Evolutionary conservation across 2,329 filamentous ascomycete genomes (phyloP), one percentile per base, ranked within the genome.

Genomic region (Verticillium tricorpus): DNA sequence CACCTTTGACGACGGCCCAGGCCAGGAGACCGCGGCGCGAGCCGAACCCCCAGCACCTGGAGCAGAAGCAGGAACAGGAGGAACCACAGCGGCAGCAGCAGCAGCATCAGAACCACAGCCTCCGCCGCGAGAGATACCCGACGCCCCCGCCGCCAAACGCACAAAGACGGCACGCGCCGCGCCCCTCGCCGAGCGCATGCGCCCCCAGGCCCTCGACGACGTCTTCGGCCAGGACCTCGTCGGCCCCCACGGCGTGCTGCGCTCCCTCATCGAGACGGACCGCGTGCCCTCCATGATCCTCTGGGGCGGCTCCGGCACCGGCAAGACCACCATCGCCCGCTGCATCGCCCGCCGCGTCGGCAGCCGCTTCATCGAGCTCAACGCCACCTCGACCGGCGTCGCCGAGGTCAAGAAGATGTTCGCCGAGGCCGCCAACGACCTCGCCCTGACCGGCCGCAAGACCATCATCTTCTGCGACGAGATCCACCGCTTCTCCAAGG

Each of bases 401-500:
- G 88, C 85, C 28, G 94, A 98, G 73, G 93, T 90, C 82, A 97
- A 97, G 77, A 95, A 93, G 80, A 83, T 97, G 60, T 97, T 98
- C 70, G 80, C 82, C 25, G 93, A 97, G 67, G 93, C 95, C 0
- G 87, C 85, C 63, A 91, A 88, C 69, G 95, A 98, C 73, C 77
- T 93, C 56, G 79, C 82, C 1, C 79, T 98, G 59, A 96, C 92
- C 0, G 94, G 94, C 1, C 85, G 93, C 64, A 94, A 91, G 77
- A 98, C 95, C 0, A 96, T 99, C 66, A 87, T 99, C 66, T 99
- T 99, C 74, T 97, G 94, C 77, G 95, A 99, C 77, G 95, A 98
- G 79, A 95, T 97, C 57, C 93, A 97, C 75, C 82, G 94, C 32
- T 97, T 97, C 80, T 90, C 85, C 68, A 97, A 97, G 76, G 84